These are phyloP conservation scores for Limonium bicolor DNA, from an alignment of 148 eudicot species.

Conservation along the genomic window DNA sequence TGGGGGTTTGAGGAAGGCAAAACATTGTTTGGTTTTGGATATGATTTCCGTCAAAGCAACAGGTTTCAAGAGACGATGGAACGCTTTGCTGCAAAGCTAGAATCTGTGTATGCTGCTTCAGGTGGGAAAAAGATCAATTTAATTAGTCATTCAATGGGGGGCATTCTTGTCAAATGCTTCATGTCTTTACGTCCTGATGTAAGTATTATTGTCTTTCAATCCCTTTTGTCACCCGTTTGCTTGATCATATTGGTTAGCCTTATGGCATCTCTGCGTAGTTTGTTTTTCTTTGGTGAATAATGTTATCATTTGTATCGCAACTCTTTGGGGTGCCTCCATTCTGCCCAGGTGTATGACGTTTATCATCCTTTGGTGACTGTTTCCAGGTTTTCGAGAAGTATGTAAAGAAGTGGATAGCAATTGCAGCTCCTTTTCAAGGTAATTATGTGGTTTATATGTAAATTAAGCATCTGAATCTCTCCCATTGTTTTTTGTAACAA, in stretches of 20 bases:
- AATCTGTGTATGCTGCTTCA: slow-evolving; percentile 61
- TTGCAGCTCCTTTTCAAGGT: slow-evolving; percentile 95
- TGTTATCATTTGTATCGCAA: neutral
- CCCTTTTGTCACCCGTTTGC: neutral
- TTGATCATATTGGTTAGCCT: neutral
- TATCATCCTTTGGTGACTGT: neutral
- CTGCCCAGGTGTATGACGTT: too few species aligned
- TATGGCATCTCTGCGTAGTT: too few species aligned
- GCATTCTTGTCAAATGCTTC: slow-evolving; percentile 86
- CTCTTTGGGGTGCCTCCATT: too few species aligned
- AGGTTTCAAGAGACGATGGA: slow-evolving; percentile 64
- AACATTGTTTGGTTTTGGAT: slow-evolving; percentile 96
- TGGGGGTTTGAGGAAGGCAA: slow-evolving; percentile 98
- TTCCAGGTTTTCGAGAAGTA: slow-evolving; percentile 89
- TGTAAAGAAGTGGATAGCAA: slow-evolving; percentile 95
- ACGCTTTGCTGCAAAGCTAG: slow-evolving; percentile 60
- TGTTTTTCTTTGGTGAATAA: neutral
- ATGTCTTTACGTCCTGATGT: slow-evolving; percentile 77
- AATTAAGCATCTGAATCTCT: too few species aligned
- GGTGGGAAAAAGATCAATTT: slow-evolving; percentile 83
- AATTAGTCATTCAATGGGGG: slow-evolving; percentile 97
- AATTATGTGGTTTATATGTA: slow-evolving; percentile 2
- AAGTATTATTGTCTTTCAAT: slow-evolving; percentile 10
- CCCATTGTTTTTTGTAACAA: too few species aligned
- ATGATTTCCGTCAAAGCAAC: slow-evolving; percentile 98